Base-by-base conservation (phyloP, 2,329 filamentous ascomycete species). In the Coniochaeta sp. region DNA sequence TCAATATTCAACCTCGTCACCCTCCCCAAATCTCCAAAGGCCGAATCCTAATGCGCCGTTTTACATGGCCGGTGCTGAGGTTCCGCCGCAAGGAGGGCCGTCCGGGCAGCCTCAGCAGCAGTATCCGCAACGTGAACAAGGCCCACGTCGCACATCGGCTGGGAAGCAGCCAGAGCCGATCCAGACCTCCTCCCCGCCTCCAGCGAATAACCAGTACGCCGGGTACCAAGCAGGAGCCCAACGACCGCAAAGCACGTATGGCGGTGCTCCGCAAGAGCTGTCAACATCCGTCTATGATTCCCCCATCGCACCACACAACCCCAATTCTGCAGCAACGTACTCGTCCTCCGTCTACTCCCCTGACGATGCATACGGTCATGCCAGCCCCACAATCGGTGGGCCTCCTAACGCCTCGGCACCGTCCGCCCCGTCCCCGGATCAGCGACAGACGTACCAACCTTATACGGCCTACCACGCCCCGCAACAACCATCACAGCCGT, bases 261-360 rank as follows among this genome's bases (percentile, higher is more conserved):
- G 84, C 18, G 38, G 38, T 7, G 38, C 38, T 3, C 83, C 87
- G 1, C 88, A 91, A 67, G 88, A 92, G 69, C 74, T 92, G 46
- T 85, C 87, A 24, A 90, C 87, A 0, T 87, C 86, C 1, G 82
- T 81, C 9, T 91, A 91, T 62, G 86, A 91, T 66, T 87, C 86
- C 3, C 87, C 87, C 38, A 77, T 87, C 33, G 80, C 75, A 12
- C 66, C 75, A 6, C 74, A 78, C 63, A 76, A 74, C 61, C 70
- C 71, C 27, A 68, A 63, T 56, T 69, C 70, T 42, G 65, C 67
- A 14, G 67, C 69, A 20, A 69, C 73, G 2, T 79, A 73, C 58
- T 68, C 72, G 3, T 71, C 71, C 38, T 74, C 75, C 0, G 70
- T 69, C 27, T 76, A 78, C 60, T 74, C 75, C 4, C 68, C 72